These are phyloP conservation scores for Pelargonium fulgidum DNA, from an alignment of 441 rosid genomes.

Conservation along the genomic window DNA sequence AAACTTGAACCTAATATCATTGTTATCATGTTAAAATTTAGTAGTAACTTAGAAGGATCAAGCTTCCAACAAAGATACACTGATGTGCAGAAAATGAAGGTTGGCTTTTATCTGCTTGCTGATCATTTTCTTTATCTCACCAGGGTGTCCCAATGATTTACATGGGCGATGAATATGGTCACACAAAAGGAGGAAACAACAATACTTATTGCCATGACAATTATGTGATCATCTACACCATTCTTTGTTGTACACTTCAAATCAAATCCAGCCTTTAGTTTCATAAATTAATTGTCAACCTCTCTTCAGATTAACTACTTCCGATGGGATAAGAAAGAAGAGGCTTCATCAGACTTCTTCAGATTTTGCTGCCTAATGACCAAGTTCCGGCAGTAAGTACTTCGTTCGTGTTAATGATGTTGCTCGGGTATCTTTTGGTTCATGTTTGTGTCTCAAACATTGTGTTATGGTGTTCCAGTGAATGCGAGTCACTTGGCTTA, in stretches of 20 bases:
- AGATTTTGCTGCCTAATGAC: slow-evolving; percentile 75
- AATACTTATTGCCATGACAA: slow-evolving; percentile 94
- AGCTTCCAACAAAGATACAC: neutral
- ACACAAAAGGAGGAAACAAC: slow-evolving; percentile 94
- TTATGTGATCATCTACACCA: slow-evolving; percentile 42
- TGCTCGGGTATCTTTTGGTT: slow-evolving; percentile 10
- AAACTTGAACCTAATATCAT: neutral
- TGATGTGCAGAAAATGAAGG: slow-evolving; percentile 1
- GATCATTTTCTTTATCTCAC: slow-evolving; percentile 23
- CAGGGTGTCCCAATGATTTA: slow-evolving; percentile 95
- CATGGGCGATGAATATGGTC: slow-evolving; percentile 99
- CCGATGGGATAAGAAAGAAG: slow-evolving; percentile 89
- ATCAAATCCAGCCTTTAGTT: slow-evolving; percentile 14
- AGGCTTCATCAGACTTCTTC: slow-evolving; percentile 62
- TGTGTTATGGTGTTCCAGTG: slow-evolving; percentile 41
- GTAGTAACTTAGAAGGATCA: neutral
- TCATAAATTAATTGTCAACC: slow-evolving; percentile 18
- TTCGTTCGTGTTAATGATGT: slow-evolving; percentile 8
- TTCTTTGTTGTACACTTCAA: slow-evolving; percentile 15
- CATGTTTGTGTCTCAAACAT: slow-evolving; percentile 6
- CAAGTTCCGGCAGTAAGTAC: slow-evolving; percentile 66
- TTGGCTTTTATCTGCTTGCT: slow-evolving; percentile 11
- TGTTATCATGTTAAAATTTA: neutral
- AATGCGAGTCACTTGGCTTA: slow-evolving; percentile 80
- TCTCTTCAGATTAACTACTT: slow-evolving; percentile 68